A percentile compares a stretch with the other conserved stretches of the same genome.
Evolutionary conservation across 495 filamentous ascomycete species (phyloP).

Genomic region (Sporormia fimetaria): DNA sequence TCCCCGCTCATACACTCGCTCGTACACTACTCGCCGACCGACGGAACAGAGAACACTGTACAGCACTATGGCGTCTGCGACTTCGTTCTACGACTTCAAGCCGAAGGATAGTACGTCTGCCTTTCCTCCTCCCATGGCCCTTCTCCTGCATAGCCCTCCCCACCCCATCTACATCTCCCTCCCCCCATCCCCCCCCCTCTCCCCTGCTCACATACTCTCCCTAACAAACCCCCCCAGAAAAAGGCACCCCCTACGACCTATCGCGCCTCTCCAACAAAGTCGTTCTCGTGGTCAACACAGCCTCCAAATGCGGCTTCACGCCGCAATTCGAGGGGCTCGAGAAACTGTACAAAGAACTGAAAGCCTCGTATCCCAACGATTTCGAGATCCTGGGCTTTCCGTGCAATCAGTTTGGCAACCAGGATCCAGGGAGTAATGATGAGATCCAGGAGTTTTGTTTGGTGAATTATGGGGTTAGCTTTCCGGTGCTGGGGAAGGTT

Average conservation of each 20-base stretch:
- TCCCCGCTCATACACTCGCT: neutral
- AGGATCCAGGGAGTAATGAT: slow-evolving; percentile 82
- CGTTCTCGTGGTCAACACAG: slow-evolving; percentile 94
- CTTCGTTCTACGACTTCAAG: slow-evolving; percentile 84
- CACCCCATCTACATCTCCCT: neutral
- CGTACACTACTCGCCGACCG: neutral
- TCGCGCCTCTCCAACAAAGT: slow-evolving; percentile 71
- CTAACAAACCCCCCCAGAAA: slow-evolving; percentile 43
- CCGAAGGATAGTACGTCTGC: slow-evolving; percentile 40
- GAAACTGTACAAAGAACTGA: slow-evolving; percentile 70
- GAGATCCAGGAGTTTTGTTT: slow-evolving; percentile 89
- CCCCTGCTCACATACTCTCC: neutral
- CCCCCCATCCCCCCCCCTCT: slow-evolving; percentile 7
- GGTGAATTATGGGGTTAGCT: slow-evolving; percentile 88
- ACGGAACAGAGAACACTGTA: neutral
- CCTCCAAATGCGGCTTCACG: slow-evolving; percentile 97
- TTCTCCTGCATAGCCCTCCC: neutral
- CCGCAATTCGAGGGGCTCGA: slow-evolving; percentile 91
- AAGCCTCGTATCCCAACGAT: slow-evolving; percentile 53
- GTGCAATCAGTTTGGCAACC: slow-evolving; percentile 91
- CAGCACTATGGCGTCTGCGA: slow-evolving; percentile 72
- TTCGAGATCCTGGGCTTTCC: slow-evolving; percentile 91
- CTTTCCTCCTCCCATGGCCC: neutral
- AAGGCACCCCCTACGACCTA: slow-evolving; percentile 59
- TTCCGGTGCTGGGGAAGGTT: slow-evolving; percentile 82